These are phyloP conservation scores for Hypoxylon sp. DNA, from an alignment of 2,329 filamentous ascomycete genomes.

Conservation along the genomic window DNA sequence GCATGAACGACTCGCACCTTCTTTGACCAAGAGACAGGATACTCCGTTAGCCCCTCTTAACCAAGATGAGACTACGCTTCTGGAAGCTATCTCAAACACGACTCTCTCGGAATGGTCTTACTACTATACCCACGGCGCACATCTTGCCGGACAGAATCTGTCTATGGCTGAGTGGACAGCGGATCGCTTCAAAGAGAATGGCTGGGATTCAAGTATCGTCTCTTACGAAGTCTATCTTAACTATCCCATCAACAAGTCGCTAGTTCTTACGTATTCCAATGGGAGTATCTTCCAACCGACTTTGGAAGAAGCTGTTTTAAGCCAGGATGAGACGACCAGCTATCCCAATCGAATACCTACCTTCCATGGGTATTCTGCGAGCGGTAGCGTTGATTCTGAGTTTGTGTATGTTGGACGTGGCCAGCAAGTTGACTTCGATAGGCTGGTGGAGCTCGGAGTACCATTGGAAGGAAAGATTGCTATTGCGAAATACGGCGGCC, in stretches of 20 bases:
- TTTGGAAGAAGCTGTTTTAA: conserved; percentile 75
- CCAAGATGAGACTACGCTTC: conserved; percentile 41
- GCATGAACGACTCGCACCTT: conserved; percentile 32
- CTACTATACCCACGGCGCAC: conserved; percentile 47
- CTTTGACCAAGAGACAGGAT: conserved; percentile 33
- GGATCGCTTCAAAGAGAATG: conserved; percentile 42
- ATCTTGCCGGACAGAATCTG: conserved; percentile 44
- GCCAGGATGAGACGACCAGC: conserved; percentile 78
- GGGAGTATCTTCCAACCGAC: conserved; percentile 68
- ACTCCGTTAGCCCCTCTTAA: conserved; percentile 37
- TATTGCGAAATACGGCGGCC: conserved; percentile 76
- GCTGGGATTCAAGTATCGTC: conserved; percentile 43
- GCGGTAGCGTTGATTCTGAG: conserved; percentile 76
- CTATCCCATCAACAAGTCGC: conserved; percentile 65
- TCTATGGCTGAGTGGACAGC: conserved; percentile 47
- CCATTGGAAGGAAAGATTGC: conserved; percentile 80
- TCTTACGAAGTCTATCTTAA: conserved; percentile 46
- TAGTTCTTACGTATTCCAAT: conserved; percentile 51
- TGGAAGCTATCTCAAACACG: conserved; percentile 43
- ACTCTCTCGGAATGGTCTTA: conserved; percentile 46
- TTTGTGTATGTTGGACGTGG: conserved; percentile 84
- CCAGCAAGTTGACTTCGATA: conserved; percentile 76
- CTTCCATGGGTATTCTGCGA: conserved; percentile 85
- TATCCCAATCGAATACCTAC: conserved; percentile 74
- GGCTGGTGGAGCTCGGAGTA: conserved; percentile 72